Percentiles rank a stretch among this genome's conserved stretches.
phyloP scores from a whole-genome alignment of 2,329 filamentous ascomycete genomes.

The Gremmenia infestans region DNA sequence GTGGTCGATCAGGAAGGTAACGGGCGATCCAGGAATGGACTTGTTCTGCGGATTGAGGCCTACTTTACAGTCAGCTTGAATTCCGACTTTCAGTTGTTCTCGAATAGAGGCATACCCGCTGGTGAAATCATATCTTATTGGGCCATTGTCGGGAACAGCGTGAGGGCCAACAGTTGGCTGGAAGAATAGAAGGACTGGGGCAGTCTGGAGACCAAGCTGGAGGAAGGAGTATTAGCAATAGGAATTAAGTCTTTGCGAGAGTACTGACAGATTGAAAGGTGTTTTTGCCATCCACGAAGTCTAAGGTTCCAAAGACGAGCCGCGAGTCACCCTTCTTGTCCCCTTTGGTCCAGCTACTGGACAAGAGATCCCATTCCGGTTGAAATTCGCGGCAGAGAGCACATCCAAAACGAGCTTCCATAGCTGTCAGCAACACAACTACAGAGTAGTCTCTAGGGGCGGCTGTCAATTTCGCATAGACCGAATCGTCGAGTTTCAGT shows the following conservation, averaged over 20 bases:
- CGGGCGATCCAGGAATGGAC: constrained; percentile 74
- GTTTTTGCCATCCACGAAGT: constrained; percentile 79
- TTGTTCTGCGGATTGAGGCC: constrained; percentile 69
- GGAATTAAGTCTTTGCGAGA: not conserved
- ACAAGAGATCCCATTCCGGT: constrained; percentile 86
- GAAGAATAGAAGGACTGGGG: constrained; percentile 84
- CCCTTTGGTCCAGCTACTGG: constrained; percentile 80
- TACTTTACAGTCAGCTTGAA: constrained; percentile 33
- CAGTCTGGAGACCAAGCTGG: constrained; percentile 91
- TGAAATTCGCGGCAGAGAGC: constrained; percentile 85
- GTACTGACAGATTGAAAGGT: constrained; percentile 75
- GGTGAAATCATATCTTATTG: constrained; percentile 79
- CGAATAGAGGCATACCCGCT: constrained; percentile 54
- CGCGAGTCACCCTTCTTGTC: constrained; percentile 70
- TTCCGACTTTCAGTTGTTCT: not conserved
- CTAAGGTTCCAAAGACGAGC: constrained; percentile 76
- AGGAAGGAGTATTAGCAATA: not conserved
- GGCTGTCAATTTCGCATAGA: constrained; percentile 71
- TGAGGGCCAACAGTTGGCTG: constrained; percentile 77
- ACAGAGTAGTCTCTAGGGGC: constrained; percentile 79
- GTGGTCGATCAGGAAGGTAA: constrained; percentile 71
- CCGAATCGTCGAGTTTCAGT: constrained; percentile 70
- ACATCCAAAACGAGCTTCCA: constrained; percentile 80
- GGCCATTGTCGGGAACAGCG: constrained; percentile 63
- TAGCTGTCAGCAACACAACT: constrained; percentile 78